Evolutionary conservation across 2,329 filamentous ascomycete genomes (phyloP).

Genomic region (Fusarium guadeloupense): DNA sequence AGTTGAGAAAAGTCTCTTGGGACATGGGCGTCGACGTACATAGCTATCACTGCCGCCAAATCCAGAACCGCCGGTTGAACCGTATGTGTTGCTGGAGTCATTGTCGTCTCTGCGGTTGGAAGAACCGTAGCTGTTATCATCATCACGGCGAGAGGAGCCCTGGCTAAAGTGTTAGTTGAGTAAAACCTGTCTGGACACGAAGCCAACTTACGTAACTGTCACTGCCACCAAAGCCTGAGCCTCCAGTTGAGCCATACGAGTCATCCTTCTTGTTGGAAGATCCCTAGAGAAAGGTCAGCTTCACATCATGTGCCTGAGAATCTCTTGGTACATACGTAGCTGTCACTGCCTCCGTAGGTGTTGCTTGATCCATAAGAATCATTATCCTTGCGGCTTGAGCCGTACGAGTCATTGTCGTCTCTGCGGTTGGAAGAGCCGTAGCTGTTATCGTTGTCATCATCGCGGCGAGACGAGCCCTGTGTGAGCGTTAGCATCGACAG

Average conservation of each 20-base stretch:
- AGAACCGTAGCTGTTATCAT: neutral
- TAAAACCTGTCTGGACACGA: no score
- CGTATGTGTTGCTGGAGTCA: slow-evolving; percentile 9
- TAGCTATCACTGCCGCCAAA: slow-evolving; percentile 2
- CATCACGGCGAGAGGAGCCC: neutral
- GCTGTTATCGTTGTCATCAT: slow-evolving; percentile 4
- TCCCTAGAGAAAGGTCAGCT: neutral
- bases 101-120: slow-evolving; percentile 1
- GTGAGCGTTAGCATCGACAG: neutral
- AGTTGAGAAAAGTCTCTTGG: neutral
- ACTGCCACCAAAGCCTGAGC: no score
- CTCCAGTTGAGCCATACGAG: slow-evolving; percentile 7
- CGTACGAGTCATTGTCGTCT: neutral
- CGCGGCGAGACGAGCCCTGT: slow-evolving; percentile 21
- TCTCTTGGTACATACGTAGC: neutral
- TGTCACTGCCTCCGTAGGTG: neutral
- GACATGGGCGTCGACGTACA: neutral
- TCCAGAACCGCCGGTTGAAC: neutral
- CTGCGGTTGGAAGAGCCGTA: neutral
- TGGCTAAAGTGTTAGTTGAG: neutral
- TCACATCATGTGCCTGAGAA: neutral
- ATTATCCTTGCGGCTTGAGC: slow-evolving; percentile 4
- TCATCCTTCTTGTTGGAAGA: neutral
- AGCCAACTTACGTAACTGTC: neutral
- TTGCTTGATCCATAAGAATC: neutral